A percentile compares a stretch with the other conserved stretches of the same genome.
Evolutionary conservation across 495 filamentous ascomycete species (phyloP).

Genomic region (Xylaria sp.): DNA sequence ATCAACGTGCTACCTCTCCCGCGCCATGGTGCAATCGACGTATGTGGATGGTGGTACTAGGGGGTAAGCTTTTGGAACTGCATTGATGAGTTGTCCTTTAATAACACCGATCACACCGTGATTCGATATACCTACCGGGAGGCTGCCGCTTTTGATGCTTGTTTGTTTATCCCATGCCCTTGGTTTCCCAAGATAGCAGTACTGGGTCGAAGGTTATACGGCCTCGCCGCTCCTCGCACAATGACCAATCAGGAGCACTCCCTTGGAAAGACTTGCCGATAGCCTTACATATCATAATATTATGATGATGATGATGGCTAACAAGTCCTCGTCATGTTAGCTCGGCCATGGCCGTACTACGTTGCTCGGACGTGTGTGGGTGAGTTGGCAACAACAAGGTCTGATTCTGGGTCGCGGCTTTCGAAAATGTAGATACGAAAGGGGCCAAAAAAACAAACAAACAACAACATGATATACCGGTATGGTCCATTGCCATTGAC

Average conservation of each 20-base stretch:
- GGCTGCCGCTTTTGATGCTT: neutral
- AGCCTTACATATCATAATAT: slow-evolving; percentile 2
- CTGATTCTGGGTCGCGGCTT: slow-evolving; percentile 10
- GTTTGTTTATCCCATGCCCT: slow-evolving; percentile 11
- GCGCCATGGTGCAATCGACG: slow-evolving; percentile 1
- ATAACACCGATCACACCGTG: neutral
- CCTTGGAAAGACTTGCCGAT: too few species aligned
- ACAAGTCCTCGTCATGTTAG: neutral
- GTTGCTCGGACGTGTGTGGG: neutral
- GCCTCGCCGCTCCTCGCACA: slow-evolving; percentile 1
- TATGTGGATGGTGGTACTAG: neutral
- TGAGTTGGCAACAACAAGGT: slow-evolving; percentile 18
- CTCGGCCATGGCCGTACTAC: neutral
- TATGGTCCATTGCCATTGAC: neutral
- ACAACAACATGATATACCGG: neutral
- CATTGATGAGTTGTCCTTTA: slow-evolving; percentile 22
- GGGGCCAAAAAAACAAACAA: slow-evolving; percentile 9
- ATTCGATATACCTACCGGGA: neutral
- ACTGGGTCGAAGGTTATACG: slow-evolving; percentile 1
- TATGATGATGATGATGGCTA: neutral
- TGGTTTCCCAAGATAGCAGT: neutral
- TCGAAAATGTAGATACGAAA: slow-evolving; percentile 1
- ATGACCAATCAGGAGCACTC: neutral
- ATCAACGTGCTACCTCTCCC: slow-evolving; percentile 20
- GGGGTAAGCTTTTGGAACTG: slow-evolving; percentile 2